Evolutionary conservation across 352 stramenopile species (phyloP), one percentile per base, ranked within the genome.

Genomic region (Paralagenidium karlingii): DNA sequence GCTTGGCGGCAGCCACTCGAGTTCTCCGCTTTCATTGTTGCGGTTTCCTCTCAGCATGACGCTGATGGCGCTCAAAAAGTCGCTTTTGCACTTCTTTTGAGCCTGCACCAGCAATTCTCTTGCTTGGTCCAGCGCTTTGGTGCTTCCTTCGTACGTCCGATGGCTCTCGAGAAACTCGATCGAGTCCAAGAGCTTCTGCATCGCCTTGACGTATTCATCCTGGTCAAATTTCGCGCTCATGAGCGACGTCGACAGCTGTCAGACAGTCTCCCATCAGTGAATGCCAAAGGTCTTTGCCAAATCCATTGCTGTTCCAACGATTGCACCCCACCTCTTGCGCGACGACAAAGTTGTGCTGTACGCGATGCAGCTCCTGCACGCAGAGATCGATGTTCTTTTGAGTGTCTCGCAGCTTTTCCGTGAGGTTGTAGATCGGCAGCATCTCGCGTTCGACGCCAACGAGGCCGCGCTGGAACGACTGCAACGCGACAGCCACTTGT

Each of bases 331-430:
- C 76, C 66, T 81, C 56, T 40, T 82, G 68, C 8, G 73, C 64
- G 2, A 59, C 68, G 27, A 79, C 50, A 40, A 89, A 86, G 40
- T 84, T 85, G 38, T 82, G 58, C 40, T 85, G 69, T 39, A 89
- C 71, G 32, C 59, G 56, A 3, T 55, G 63, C 40, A 90, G 46
- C 48, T 85, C 68, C 22, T 67, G 60, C 16, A 90, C 74, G 30
- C 73, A 85, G 8, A 82, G 40, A 34, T 90, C 76, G 22, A 90
- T 90, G 38, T 87, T 90, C 51, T 78, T 77, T 45, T 90, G 76
- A 13, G 71, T 86, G 45, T 68, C 68, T 43, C 71, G 67, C 15
- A 89, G 63, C 49, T 73, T 68, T 47, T 85, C 71, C 1, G 76
- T 89, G 51, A 89, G 69, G 37, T 78, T 82, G 57, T 89, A 89